Evolutionary conservation across 148 eudicot species (phyloP).

Genomic region (Polygonum aviculare): DNA sequence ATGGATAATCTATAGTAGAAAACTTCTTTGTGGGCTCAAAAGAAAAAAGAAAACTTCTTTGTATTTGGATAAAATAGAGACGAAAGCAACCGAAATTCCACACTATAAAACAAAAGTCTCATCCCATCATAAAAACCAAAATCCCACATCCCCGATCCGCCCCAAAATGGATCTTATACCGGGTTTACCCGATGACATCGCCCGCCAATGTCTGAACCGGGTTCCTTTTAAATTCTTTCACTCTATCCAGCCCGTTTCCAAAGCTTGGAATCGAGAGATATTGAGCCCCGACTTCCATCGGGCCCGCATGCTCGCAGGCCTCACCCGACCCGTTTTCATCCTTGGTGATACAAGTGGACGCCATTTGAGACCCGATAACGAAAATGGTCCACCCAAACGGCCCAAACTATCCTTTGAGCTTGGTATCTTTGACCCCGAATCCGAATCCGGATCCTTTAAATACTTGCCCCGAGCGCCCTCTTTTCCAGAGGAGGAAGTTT

Average conservation of each 20-base stretch:
- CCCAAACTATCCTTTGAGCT: constrained; percentile 26
- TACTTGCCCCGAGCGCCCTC: constrained; percentile 44
- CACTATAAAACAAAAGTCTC: no score
- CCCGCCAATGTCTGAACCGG: constrained; percentile 53
- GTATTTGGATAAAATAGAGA: no score
- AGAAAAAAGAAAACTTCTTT: no score
- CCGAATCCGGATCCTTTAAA: constrained; percentile 22
- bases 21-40: no score
- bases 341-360: constrained; percentile 6
- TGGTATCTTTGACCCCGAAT: constrained; percentile 33
- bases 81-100: no score
- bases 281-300: constrained; percentile 14
- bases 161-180: constrained; percentile 48
- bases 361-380: no score
- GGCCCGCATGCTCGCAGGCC: background rate
- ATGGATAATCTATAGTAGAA: no score
- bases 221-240: constrained; percentile 35
- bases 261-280: constrained; percentile 35
- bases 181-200: constrained; percentile 54
- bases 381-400: constrained; percentile 21
- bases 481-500: constrained; percentile 46
- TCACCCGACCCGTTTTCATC: constrained; percentile 2
- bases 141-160: background rate
- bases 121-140: no score
- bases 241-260: constrained; percentile 29